Conservation (phyloP, 148 eudicot species). For the Dianthus caryophyllus region DNA sequence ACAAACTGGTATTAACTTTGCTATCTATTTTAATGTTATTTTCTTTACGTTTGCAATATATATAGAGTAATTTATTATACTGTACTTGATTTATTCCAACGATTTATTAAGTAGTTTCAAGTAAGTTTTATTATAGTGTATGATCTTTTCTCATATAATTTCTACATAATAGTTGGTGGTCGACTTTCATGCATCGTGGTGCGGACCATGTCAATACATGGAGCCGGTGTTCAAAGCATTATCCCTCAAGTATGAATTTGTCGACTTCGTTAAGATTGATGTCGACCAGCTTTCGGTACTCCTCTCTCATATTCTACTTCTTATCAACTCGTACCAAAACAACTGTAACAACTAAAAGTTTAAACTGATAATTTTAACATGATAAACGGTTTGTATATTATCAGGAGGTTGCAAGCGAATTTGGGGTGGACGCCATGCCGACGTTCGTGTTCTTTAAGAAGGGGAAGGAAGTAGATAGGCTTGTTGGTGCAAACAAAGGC, state of each 20-base stretch:
- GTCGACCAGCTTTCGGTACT: conserved; percentile 76
- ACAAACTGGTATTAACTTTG: conserved; percentile 45
- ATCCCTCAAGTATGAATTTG: conserved; percentile 53
- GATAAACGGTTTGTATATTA: neutral
- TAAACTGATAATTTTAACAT: no score
- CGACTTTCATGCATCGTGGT: conserved; percentile 88
- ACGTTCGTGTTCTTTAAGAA: conserved; percentile 43
- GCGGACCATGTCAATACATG: conserved; percentile 71
- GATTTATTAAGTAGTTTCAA: neutral
- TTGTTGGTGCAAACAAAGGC: conserved; percentile 47
- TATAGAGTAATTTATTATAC: neutral
- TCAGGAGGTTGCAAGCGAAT: conserved; percentile 53
- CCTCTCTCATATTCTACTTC: neutral
- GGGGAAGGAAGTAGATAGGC: conserved; percentile 48
- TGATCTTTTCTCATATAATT: neutral
- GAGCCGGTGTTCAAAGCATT: conserved; percentile 55
- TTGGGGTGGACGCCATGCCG: conserved; percentile 48
- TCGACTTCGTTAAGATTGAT: conserved; percentile 76
- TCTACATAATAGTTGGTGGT: conserved; percentile 22
- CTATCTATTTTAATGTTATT: no score
- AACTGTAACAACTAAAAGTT: neutral
- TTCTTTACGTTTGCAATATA: neutral
- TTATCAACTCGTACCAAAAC: neutral
- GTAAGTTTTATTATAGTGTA: neutral
- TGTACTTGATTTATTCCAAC: no score